Evolutionary conservation across 305 asterid species (phyloP).

Genomic region (Coffea humblotiana): DNA sequence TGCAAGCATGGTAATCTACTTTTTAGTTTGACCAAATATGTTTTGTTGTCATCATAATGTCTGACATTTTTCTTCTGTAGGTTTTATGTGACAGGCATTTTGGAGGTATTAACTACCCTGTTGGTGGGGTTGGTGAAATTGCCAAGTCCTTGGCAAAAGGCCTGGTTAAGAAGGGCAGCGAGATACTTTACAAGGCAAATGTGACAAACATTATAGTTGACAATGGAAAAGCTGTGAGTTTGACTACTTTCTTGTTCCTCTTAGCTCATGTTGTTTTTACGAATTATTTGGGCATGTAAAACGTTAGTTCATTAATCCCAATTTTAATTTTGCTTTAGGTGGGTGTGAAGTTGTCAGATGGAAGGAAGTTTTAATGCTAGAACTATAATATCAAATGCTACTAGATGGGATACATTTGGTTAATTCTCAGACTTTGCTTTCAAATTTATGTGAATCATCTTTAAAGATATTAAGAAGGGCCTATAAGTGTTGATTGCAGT

Average conservation of each 20-base stretch:
- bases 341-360: conserved; percentile 90
- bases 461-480: not conserved
- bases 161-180: conserved; percentile 65
- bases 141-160: conserved; percentile 89
- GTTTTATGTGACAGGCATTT: conserved; percentile 97
- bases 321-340: conserved; percentile 51
- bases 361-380: conserved; percentile 77
- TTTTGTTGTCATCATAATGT: conserved; percentile 5
- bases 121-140: conserved; percentile 97
- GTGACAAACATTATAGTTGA: conserved; percentile 67
- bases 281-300: conserved; percentile 5
- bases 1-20: conserved; percentile 86
- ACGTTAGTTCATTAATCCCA: conserved; percentile 6
- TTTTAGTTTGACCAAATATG: conserved; percentile 14
- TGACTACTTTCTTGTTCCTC: conserved; percentile 10
- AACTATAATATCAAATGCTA: conserved; percentile 89
- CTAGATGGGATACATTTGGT: conserved; percentile 99
- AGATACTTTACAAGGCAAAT: conserved; percentile 82
- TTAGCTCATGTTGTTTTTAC: conserved; percentile 4
- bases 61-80: conserved; percentile 40
- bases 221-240: conserved; percentile 83
- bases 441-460: not conserved
- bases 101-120: conserved; percentile 98
- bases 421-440: conserved; percentile 26
- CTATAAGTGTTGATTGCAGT: not conserved